Percentiles rank a stretch among this genome's conserved stretches.
phyloP scores from a whole-genome alignment of 2,329 filamentous ascomycete genomes.

The Colletotrichum euphorbiae region DNA sequence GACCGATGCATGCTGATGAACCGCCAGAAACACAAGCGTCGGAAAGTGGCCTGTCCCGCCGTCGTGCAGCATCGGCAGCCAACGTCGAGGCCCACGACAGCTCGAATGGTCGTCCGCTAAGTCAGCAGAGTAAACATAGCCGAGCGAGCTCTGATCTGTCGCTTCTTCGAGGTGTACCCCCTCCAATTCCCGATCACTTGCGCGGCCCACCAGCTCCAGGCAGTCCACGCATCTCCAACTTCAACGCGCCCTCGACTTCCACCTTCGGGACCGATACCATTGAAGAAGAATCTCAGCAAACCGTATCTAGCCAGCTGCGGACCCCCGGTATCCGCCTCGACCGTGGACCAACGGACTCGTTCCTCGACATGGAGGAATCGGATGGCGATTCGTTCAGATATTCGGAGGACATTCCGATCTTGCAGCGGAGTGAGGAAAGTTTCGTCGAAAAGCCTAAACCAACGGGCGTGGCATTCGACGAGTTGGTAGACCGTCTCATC shows the following conservation, averaged over 20 bases:
- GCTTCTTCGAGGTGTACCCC: conserved; percentile 64
- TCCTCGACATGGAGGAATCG: conserved; percentile 77
- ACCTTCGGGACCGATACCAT: conserved; percentile 54
- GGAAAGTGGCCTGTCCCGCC: conserved; percentile 59
- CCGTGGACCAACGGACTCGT: conserved; percentile 62
- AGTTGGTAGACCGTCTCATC: conserved; percentile 88
- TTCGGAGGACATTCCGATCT: conserved; percentile 74
- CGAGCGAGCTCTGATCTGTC: conserved; percentile 79
- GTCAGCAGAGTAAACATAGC: conserved; percentile 74
- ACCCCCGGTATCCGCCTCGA: conserved; percentile 66
- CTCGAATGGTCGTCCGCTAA: conserved; percentile 63
- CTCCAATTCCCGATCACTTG: conserved; percentile 57
- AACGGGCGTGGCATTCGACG: conserved; percentile 70
- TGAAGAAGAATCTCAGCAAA: conserved; percentile 51
- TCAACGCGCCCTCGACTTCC: conserved; percentile 47
- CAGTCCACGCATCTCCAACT: conserved; percentile 60
- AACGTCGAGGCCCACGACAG: conserved; percentile 69
- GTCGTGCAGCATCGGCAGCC: conserved; percentile 70
- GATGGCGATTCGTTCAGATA: conserved; percentile 74
- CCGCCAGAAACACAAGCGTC: conserved; percentile 35
- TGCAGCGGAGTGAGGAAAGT: conserved; percentile 74
- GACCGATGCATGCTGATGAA: conserved; percentile 32
- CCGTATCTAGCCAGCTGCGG: conserved; percentile 62
- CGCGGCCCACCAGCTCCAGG: conserved; percentile 45
- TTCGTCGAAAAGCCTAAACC: conserved; percentile 66